Evolutionary conservation across 2,329 filamentous ascomycete genomes (phyloP), one percentile per base, ranked within the genome.

Genomic region (Coccinonectria pachysandricola): DNA sequence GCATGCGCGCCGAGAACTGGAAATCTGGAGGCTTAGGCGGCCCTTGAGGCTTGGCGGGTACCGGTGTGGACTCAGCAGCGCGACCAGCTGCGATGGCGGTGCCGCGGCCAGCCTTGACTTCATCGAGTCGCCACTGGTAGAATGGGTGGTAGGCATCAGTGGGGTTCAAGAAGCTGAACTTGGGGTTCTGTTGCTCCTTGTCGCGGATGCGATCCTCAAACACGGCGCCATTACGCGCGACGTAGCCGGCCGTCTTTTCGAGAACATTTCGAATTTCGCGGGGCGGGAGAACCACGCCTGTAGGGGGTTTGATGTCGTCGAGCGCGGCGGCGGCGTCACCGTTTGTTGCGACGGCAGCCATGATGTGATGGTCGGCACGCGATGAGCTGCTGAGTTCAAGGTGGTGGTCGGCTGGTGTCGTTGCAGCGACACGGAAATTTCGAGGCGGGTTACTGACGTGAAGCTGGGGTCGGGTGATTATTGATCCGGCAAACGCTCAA

Each of bases 1-100:
- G 91, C 84, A 96, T 94, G 52, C 87, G 81, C 43, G 91, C 87
- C 30, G 85, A 94, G 61, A 95, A 98, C 42, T 82, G 74, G 49
- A 92, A 96, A 45, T 87, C 80, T 31, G 81, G 72, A 10, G 91
- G 91, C 48, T 87, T 76, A 21, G 79, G 76, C 6, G 88, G 88
- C 12, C 87, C 88, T 54, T 81, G 73, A 21, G 84, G 78, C 50
- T 81, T 85, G 29, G 63, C 62, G 19, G 60, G 61, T 26, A 63
- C 60, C 10, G 54, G 59, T 21, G 63, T 62, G 9, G 64, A 59
- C 42, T 86, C 81, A 32, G 70, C 77, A 21, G 68, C 69, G 42
- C 81, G 72, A 27, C 86, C 86, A 30, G 83, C 81, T 30, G 80
- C 75, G 19, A 92, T 68, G 10, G 74, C 71, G 8, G 81, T 87